Conservation (phyloP, 768 basidiomycete genomes). For the Naganishia friedmannii region DNA sequence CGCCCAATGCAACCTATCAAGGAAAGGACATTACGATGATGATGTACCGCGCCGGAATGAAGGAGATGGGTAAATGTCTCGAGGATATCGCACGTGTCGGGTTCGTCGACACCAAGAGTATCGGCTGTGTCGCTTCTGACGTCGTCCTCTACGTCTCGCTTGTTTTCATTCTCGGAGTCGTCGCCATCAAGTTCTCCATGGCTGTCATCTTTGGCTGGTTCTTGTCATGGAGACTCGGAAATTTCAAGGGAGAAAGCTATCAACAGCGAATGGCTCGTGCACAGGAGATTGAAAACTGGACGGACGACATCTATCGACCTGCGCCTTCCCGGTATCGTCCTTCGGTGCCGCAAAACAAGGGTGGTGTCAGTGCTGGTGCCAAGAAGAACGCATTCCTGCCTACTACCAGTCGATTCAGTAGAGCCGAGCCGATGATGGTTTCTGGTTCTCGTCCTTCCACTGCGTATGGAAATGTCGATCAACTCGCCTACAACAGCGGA, state of each 20-base stretch:
- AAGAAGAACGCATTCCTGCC: constrained; percentile 55
- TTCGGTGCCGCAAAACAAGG: constrained; percentile 65
- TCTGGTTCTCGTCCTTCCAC: constrained; percentile 46
- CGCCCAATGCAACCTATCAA: constrained; percentile 68
- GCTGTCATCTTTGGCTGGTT: constrained; percentile 98
- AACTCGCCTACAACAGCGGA: constrained; percentile 30
- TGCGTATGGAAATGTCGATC: constrained; percentile 43
- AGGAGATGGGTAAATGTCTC: constrained; percentile 71
- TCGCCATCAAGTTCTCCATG: constrained; percentile 90
- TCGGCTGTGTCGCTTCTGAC: constrained; percentile 92
- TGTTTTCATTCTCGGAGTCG: constrained; percentile 95
- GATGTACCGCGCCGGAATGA: constrained; percentile 69
- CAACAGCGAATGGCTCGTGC: constrained; percentile 85
- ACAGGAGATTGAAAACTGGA: constrained; percentile 92
- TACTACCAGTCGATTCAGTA: constrained; percentile 61
- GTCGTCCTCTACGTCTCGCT: constrained; percentile 93
- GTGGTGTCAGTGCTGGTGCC: constrained; percentile 55
- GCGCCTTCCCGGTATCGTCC: constrained; percentile 89
- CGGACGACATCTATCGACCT: constrained; percentile 87
- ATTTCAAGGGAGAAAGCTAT: constrained; percentile 88
- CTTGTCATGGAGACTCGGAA: constrained; percentile 90
- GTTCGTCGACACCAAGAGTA: constrained; percentile 87
- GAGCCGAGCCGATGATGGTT: constrained; percentile 64
- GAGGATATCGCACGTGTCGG: constrained; percentile 82
- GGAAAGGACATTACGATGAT: constrained; percentile 84